Evolutionary conservation across 768 basidiomycete species (phyloP).

Genomic region (Suillus cothurnatus): DNA sequence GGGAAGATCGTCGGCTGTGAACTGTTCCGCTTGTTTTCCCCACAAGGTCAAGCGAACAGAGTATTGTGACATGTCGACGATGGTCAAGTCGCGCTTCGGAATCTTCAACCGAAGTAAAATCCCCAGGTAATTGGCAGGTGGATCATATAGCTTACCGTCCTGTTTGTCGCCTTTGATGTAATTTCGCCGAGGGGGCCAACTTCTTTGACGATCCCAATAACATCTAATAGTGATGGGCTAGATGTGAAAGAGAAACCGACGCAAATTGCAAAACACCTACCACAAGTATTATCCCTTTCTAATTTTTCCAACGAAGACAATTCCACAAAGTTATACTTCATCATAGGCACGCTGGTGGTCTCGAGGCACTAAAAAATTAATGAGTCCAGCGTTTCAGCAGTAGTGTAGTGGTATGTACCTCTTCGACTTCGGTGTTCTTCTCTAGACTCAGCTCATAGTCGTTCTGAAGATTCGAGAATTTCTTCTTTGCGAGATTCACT

Average conservation of each 20-base stretch:
- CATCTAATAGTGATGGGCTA: slow-evolving; percentile 52
- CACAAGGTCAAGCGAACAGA: slow-evolving; percentile 88
- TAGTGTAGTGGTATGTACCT: slow-evolving; percentile 48
- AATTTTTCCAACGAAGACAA: slow-evolving; percentile 63
- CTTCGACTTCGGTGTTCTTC: slow-evolving; percentile 79
- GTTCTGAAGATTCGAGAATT: slow-evolving; percentile 86
- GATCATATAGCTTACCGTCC: slow-evolving; percentile 45
- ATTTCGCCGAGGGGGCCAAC: slow-evolving; percentile 69
- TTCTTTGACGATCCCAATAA: slow-evolving; percentile 86
- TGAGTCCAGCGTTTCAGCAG: slow-evolving; percentile 9
- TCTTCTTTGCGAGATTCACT: slow-evolving; percentile 95
- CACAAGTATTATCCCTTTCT: slow-evolving; percentile 81
- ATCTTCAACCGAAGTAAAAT: slow-evolving; percentile 48
- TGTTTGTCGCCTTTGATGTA: slow-evolving; percentile 71
- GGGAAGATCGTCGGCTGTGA: slow-evolving; percentile 55
- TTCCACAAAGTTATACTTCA: slow-evolving; percentile 82
- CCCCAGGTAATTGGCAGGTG: not conserved
- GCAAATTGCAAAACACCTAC: slow-evolving; percentile 44
- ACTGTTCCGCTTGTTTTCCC: slow-evolving; percentile 94
- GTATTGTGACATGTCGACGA: slow-evolving; percentile 83
- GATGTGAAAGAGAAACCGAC: not conserved
- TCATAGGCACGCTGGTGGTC: slow-evolving; percentile 67
- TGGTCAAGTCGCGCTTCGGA: slow-evolving; percentile 83
- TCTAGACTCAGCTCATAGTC: slow-evolving; percentile 95
- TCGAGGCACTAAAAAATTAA: slow-evolving; percentile 71